Conservation (phyloP, 75 land plant genomes). For the Adiantum capillusveneris region DNA sequence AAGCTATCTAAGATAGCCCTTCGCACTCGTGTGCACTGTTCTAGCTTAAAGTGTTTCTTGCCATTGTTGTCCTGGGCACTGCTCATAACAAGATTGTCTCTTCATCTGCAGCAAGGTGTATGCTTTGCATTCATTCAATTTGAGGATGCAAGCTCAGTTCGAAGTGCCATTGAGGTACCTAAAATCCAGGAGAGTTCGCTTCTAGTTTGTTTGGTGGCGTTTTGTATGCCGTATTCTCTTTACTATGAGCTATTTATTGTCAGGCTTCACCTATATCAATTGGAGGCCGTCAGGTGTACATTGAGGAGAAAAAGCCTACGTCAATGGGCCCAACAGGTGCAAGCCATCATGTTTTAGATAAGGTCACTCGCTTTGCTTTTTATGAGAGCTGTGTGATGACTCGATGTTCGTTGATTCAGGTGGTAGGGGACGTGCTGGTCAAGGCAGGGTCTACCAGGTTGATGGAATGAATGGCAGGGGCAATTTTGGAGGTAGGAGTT, state of each 20-base stretch:
- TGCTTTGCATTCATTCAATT: slow-evolving; percentile 94
- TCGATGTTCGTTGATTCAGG: neutral
- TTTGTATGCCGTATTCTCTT: no score
- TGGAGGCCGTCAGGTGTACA: slow-evolving; percentile 19
- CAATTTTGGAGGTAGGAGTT: slow-evolving; percentile 4
- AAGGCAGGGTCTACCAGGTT: neutral
- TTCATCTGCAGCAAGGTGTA: slow-evolving; percentile 60
- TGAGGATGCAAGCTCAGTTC: slow-evolving; percentile 67
- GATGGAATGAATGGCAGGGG: neutral
- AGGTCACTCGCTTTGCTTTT: neutral
- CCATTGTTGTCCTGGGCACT: no score
- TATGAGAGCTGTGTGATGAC: neutral
- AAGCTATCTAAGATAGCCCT: no score
- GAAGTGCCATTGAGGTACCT: slow-evolving; percentile 70
- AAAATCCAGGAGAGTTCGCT: neutral
- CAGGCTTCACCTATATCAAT: slow-evolving; percentile 19
- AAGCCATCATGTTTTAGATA: neutral
- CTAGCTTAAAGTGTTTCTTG: neutral
- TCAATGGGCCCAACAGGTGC: slow-evolving; percentile 1
- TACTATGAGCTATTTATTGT: no score
- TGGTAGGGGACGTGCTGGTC: neutral
- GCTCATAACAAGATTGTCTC: no score
- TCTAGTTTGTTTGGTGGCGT: neutral
- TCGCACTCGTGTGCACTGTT: no score
- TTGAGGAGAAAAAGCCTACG: slow-evolving; percentile 19